Percentiles rank a stretch among this genome's conserved stretches.
Evolutionary conservation across 2,329 filamentous ascomycete species (phyloP).

Genomic region (Colletotrichum sp.): DNA sequence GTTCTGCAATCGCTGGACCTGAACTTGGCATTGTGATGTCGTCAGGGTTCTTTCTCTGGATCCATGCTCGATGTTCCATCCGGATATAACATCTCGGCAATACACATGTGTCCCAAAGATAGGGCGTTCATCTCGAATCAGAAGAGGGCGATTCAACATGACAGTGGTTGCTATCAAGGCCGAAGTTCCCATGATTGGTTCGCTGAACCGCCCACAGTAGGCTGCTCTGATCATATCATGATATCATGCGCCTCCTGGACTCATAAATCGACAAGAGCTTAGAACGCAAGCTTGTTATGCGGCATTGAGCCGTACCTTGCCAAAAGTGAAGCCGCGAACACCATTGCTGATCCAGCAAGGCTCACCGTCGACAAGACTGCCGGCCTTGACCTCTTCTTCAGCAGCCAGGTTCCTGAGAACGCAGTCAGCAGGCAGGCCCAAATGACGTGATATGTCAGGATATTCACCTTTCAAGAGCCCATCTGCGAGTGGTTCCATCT

Average conservation of each 20-base stretch:
- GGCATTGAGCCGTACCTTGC: constrained; percentile 38
- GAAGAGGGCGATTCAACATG: background rate
- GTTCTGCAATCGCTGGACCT: background rate
- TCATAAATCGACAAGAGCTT: background rate
- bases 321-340: constrained; percentile 75
- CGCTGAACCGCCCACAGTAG: background rate
- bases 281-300: background rate
- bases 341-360: constrained; percentile 90
- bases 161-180: background rate
- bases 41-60: background rate
- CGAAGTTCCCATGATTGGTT: background rate
- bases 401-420: constrained; percentile 59
- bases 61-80: background rate
- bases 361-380: constrained; percentile 73
- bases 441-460: background rate
- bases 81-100: background rate
- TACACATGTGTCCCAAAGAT: background rate
- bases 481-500: constrained; percentile 80
- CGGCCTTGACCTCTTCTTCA: constrained; percentile 66
- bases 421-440: background rate
- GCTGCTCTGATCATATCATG: background rate
- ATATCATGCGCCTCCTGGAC: background rate
- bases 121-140: background rate
- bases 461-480: constrained; percentile 73
- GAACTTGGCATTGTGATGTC: background rate